Conservation (phyloP, 495 filamentous ascomycete genomes). For the Hyphodiscus hymeniophilus region DNA sequence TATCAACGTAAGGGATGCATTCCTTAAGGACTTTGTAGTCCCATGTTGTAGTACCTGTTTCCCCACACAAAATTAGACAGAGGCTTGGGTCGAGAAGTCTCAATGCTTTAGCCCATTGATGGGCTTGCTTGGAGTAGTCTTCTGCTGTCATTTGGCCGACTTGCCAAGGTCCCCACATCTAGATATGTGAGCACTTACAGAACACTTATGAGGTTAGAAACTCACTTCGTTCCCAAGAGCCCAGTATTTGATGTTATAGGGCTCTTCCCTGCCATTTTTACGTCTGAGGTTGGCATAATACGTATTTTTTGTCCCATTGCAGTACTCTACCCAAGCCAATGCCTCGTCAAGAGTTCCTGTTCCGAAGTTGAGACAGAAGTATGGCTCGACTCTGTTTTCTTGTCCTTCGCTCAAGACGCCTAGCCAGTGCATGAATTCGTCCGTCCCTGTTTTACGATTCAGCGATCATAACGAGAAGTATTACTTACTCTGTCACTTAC, state of each 20-base stretch:
- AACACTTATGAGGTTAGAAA: background rate
- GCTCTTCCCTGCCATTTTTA: conserved; percentile 61
- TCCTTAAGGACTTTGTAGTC: conserved; percentile 63
- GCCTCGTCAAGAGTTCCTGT: conserved; percentile 70
- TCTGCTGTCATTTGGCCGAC: conserved; percentile 67
- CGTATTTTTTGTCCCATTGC: conserved; percentile 63
- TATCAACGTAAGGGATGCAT: conserved; percentile 60
- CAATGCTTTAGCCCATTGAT: conserved; percentile 75
- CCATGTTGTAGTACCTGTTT: conserved; percentile 60
- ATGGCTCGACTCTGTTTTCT: conserved; percentile 50
- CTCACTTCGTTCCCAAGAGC: conserved; percentile 58
- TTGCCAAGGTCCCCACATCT: conserved; percentile 73
- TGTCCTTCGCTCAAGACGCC: conserved; percentile 42
- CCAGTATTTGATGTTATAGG: conserved; percentile 60
- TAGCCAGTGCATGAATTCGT: conserved; percentile 79
- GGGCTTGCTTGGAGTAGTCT: conserved; percentile 66
- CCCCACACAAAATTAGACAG: conserved; percentile 60
- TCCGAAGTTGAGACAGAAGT: conserved; percentile 68
- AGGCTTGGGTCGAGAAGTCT: conserved; percentile 65
- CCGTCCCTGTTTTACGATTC: conserved; percentile 34
- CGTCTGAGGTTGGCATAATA: conserved; percentile 72
- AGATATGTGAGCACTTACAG: conserved; percentile 6
- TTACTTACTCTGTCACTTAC: conserved; percentile 21
- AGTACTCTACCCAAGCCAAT: conserved; percentile 75
- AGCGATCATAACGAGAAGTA: background rate